Evolutionary conservation across 352 stramenopile genomes (phyloP), one percentile per base, ranked within the genome.

Genomic region (Phytophthora melonis): DNA sequence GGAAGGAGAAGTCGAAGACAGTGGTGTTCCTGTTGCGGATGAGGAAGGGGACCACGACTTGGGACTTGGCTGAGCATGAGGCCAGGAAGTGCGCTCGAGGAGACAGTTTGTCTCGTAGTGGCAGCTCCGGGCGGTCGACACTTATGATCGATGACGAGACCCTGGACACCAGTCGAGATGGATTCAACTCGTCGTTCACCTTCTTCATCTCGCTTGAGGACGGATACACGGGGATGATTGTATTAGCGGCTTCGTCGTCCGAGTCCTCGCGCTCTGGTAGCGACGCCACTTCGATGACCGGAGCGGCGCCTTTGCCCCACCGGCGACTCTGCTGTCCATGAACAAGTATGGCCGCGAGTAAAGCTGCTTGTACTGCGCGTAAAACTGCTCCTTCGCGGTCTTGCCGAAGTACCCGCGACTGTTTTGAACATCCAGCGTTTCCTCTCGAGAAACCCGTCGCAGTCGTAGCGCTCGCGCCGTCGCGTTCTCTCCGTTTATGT

Each of bases 1-100:
- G 87, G 63, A 91, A 93, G 0, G 89, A 94, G 58, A 95, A 95
- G 50, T 95, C 87, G 63, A 92, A 93, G 1, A 92, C 77, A 18
- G 90, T 93, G 21, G 83, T 92, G 64, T 81, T 79, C 19, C 75
- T 74, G 39, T 82, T 79, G 18, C 88, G 83, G 47, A 95, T 70
- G 27, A 95, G 67, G 64, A 93, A 88, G 0, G 88, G 87, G 18
- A 92, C 79, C 0, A 86, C 86, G 11, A 93, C 68, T 8, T 90
- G 67, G 1, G 81, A 78, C 25, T 83, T 84, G 0, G 81, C 74
- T 8, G 90, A 74, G 43, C 77, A 88, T 3, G 78, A 77, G 2
- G 84, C 86, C 45, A 95, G 61, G 41, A 90, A 92, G 23, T 89
- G 79, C 1, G 86, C 90, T 43, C 88, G 78, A 11, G 88, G 88